phyloP scores from a whole-genome alignment of 768 basidiomycete genomes.

The Boletus patriciae region DNA sequence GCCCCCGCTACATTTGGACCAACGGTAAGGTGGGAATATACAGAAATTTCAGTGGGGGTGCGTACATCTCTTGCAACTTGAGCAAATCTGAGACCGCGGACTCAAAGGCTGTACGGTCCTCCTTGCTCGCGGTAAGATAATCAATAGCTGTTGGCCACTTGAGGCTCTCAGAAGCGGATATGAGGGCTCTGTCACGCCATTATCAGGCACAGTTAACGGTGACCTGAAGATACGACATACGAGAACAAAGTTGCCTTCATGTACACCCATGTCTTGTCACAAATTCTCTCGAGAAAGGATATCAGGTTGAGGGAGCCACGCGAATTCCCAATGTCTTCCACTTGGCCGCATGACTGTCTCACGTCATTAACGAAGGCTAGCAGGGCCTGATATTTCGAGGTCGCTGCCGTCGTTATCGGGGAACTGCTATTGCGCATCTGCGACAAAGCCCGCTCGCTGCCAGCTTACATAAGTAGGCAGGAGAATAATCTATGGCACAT shows the following conservation, averaged over 20 bases:
- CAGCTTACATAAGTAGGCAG: constrained; percentile 8
- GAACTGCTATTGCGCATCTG: constrained; percentile 45
- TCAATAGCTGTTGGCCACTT: constrained; percentile 84
- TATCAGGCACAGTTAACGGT: background rate
- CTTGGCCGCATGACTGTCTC: constrained; percentile 40
- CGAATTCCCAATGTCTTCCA: constrained; percentile 45
- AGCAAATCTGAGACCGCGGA: constrained; percentile 74
- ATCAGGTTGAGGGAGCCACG: constrained; percentile 60
- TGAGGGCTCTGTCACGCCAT: constrained; percentile 50
- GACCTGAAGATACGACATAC: constrained; percentile 42
- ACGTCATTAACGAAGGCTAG: constrained; percentile 60
- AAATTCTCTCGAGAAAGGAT: constrained; percentile 58
- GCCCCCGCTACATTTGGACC: constrained; percentile 46
- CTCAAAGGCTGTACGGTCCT: constrained; percentile 68
- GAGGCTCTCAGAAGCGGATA: constrained; percentile 65
- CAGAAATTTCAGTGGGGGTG: constrained; percentile 3
- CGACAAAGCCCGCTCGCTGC: constrained; percentile 58
- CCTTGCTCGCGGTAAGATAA: constrained; percentile 50
- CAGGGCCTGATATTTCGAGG: constrained; percentile 60
- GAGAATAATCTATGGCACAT: background rate
- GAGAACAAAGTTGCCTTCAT: constrained; percentile 64
- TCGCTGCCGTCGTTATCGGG: constrained; percentile 44
- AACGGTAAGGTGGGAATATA: constrained; percentile 3
- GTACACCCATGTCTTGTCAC: constrained; percentile 71
- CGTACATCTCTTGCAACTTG: constrained; percentile 76